Base-by-base conservation (phyloP, 306 rosid species). In the Malus sieversii region DNA sequence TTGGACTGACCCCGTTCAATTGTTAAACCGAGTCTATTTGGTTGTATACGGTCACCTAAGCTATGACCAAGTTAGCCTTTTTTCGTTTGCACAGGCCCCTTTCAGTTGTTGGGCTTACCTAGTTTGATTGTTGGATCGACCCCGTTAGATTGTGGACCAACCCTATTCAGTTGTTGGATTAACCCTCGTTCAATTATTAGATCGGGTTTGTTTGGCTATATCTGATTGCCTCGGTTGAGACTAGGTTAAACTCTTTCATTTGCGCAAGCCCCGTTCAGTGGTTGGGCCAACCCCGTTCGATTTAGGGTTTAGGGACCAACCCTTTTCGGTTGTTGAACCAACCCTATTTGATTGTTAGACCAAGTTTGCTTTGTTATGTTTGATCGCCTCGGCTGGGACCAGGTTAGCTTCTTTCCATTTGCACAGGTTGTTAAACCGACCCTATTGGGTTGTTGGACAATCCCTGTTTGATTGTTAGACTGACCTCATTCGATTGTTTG, bases 61-160 rank as follows among this genome's bases (percentile, higher is more conserved):
- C 38, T 5, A 0, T 0, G 38, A 33, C 38, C 0, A 33, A 0
- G 7, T 0, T 33, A 33, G 8, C 38, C 8, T 33, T 0, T 33
- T 33, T 33, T 0, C 1, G 8, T 33, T 33, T 33, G 2, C 38
- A 1, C 0, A 33, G 0, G 0, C 35, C 6, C 1, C 1, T 0
- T 33, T 33, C 6, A 5, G 35, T 33, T 33, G 35, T 33, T 33
- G 7, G 6, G 35, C 6, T 6, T 0, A 33, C 38, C 5, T 0
- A 0, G 6, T 33, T 33, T 1, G 8, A 6, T 33, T n/a, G n/a
- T n/a, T n/a, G n/a, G n/a, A n/a, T n/a, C n/a, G n/a, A n/a, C n/a
- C n/a, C n/a, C n/a, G n/a, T n/a, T n/a, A n/a, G n/a, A n/a, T n/a
- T n/a, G n/a, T 5, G 1, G 6, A 1, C 6, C 0, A 1, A 4